Conservation (phyloP, 441 rosid species). For the Flueggea neowawraea region DNA sequence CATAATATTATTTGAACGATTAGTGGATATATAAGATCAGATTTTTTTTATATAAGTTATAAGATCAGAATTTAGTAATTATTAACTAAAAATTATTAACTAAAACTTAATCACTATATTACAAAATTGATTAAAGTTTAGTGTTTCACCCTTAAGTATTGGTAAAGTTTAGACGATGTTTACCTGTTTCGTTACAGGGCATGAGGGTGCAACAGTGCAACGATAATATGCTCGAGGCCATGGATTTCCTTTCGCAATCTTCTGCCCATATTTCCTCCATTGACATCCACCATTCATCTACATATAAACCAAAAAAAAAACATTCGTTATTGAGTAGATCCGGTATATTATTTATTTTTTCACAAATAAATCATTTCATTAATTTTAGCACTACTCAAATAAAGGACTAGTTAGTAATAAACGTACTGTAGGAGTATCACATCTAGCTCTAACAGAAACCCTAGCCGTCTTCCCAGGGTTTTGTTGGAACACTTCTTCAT, state of each 20-base stretch:
- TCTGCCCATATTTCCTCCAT: constrained; percentile 98
- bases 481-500: constrained; percentile 49
- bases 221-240: constrained; percentile 98
- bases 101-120: no score
- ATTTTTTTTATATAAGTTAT: no score
- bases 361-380: no score
- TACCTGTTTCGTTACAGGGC: constrained; percentile 97
- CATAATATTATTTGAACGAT: no score
- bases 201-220: constrained; percentile 77
- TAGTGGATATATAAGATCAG: no score
- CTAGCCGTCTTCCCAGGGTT: constrained; percentile 70
- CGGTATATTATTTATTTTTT: no score
- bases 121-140: no score
- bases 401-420: background rate
- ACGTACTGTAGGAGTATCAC: constrained; percentile 83
- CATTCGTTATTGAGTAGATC: no score
- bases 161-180: background rate
- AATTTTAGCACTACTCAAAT: no score
- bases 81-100: no score
- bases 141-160: no score
- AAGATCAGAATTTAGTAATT: no score
- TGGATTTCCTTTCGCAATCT: constrained; percentile 93
- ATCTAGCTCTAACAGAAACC: constrained; percentile 86
- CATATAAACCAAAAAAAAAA: background rate
- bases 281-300: constrained; percentile 99